A percentile compares a stretch with the other conserved stretches of the same genome.
These are phyloP conservation scores for Lobosporangium transversale DNA, from an alignment of 192 early-diverging fungal species.

Conservation along the genomic window DNA sequence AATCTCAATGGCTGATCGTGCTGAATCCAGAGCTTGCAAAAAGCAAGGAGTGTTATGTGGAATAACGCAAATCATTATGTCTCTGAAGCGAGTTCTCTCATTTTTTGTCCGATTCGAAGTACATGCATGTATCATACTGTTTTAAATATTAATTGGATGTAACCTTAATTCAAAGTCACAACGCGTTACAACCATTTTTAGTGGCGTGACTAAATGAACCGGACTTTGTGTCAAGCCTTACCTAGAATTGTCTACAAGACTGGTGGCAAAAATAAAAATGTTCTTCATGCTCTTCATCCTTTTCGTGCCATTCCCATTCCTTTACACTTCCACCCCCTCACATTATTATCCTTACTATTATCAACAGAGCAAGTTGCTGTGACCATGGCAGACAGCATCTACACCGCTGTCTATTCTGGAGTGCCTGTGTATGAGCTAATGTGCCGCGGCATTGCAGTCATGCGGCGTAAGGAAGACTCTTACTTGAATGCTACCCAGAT, in stretches of 20 bases:
- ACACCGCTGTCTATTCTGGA: slow-evolving; percentile 69
- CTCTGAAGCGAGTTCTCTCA: no score
- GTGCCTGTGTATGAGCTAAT: slow-evolving; percentile 87
- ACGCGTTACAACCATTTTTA: no score
- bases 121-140: no score
- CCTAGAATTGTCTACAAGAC: no score
- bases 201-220: no score
- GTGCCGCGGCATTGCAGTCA: slow-evolving; percentile 76
- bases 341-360: neutral
- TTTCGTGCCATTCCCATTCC: neutral
- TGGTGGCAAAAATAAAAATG: neutral
- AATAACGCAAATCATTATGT: no score
- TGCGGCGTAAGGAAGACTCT: slow-evolving; percentile 82
- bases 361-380: neutral
- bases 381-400: slow-evolving; percentile 48
- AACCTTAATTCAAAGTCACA: no score
- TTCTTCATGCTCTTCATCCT: neutral
- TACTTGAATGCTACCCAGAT: slow-evolving; percentile 95
- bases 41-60: neutral
- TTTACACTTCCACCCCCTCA: neutral
- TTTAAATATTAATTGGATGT: no score
- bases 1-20: slow-evolving; percentile 3
- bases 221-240: no score
- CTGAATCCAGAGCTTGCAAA: neutral
- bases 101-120: no score